Evolutionary conservation across 2,329 filamentous ascomycete species (phyloP), one percentile per base, ranked within the genome.

Genomic region (Elsinoe australis): DNA sequence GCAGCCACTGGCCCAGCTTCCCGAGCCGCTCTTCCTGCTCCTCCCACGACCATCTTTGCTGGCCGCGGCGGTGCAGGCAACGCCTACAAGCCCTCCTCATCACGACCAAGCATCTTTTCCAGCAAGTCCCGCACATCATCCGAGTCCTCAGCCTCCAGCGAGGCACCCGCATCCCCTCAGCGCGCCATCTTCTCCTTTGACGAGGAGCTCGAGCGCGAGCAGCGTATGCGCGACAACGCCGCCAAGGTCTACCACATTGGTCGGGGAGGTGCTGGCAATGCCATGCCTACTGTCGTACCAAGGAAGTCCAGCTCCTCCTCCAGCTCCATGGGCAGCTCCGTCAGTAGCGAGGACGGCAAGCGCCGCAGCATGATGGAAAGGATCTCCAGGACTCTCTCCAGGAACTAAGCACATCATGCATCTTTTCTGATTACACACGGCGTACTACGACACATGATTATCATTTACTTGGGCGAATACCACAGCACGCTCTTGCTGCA

Each of bases 141-240:
- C 24, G 26, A 45, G 26, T 47, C 29, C 59, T 64, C 33, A 64
- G 71, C 58, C 58, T 47, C 49, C 22, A 35, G 24, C 26, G 81
- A 50, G 80, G 79, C 52, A 74, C 22, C 17, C 33, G 38, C 45
- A 15, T 33, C 45, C 6, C 18, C 45, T 18, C 45, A 81, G 56
- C 71, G 76, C 32, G 71, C 75, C 58, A 80, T 82, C 61, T 82
- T 82, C 71, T 75, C 73, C 63, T 85, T 85, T 65, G 79, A 83
- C 62, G 79, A 82, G 66, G 79, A 82, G 58, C 71, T 82, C 45
- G 71, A 77, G 55, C 72, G 72, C 50, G 73, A 79, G 52, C 67
- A 76, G 53, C 70, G 72, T 49, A 67, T 76, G 48, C 71, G 73
- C 59, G 68, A 71, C 54, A 66, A 72, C 57, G 68, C 73, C 38